phyloP scores from a whole-genome alignment of 2,329 filamentous ascomycete genomes.

The Botryosphaeria agaves region DNA sequence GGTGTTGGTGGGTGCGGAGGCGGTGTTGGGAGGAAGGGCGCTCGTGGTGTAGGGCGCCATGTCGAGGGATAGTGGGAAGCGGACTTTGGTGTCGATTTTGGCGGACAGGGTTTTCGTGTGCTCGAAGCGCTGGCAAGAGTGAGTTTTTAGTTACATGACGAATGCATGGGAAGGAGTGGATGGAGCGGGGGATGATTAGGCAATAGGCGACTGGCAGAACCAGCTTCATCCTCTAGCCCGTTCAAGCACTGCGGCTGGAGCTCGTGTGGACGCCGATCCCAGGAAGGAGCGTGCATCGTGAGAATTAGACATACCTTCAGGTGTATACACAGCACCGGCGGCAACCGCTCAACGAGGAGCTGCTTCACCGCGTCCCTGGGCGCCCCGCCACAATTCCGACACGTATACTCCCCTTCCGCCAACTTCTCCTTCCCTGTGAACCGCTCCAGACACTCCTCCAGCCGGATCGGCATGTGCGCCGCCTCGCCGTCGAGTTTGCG shows the following conservation, averaged over 20 bases:
- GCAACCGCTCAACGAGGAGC: slow-evolving; percentile 66
- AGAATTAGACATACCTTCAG: slow-evolving; percentile 65
- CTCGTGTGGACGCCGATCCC: no score
- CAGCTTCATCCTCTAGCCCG: no score
- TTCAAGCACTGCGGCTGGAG: no score
- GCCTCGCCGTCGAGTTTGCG: slow-evolving; percentile 27
- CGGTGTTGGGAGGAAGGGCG: slow-evolving; percentile 10
- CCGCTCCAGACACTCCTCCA: slow-evolving; percentile 56
- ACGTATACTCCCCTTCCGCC: slow-evolving; percentile 63
- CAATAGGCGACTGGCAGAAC: no score
- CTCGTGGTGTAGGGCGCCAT: slow-evolving; percentile 78
- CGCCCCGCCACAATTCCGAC: slow-evolving; percentile 57
- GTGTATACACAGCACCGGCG: slow-evolving; percentile 81
- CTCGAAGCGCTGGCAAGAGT: slow-evolving; percentile 44
- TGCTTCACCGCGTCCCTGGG: slow-evolving; percentile 67
- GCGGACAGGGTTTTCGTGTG: slow-evolving; percentile 58
- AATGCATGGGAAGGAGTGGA: not conserved
- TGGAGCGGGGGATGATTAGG: no score
- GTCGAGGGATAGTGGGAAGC: slow-evolving; percentile 74
- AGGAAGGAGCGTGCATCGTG: no score
- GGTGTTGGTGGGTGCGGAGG: not conserved
- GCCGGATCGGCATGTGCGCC: slow-evolving; percentile 20
- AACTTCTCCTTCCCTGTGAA: slow-evolving; percentile 73
- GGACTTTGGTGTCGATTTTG: slow-evolving; percentile 76
- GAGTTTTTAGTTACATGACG: not conserved